Conservation (phyloP, 163 green algal genomes). For the Picocystis sp. region DNA sequence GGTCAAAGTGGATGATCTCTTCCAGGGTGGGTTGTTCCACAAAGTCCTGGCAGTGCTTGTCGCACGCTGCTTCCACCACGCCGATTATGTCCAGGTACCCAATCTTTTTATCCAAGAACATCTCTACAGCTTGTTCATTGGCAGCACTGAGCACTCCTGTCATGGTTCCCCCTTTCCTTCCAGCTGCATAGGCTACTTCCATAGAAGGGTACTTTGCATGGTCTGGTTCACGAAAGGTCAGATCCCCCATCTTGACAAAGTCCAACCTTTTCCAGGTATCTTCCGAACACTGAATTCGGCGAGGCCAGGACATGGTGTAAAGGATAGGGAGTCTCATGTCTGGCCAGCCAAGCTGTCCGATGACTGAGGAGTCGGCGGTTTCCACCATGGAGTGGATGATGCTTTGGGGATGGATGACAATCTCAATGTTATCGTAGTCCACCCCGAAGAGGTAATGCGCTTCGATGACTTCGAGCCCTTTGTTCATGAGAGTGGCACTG, state of each 20-base stretch:
- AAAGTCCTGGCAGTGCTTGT: conserved; percentile 60
- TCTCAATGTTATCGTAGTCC: conserved; percentile 94
- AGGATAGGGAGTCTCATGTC: conserved; percentile 98
- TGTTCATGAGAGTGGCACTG: conserved; percentile 98
- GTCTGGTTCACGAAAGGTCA: conserved; percentile 79
- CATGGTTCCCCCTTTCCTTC: conserved; percentile 83
- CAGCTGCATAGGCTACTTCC: conserved; percentile 83
- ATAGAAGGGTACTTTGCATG: conserved; percentile 88
- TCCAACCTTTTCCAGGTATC: conserved; percentile 88
- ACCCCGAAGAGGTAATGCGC: conserved; percentile 96
- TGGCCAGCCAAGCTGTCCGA: conserved; percentile 86
- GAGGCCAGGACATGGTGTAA: conserved; percentile 94
- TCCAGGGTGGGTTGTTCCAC: conserved; percentile 57
- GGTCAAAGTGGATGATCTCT: conserved; percentile 88
- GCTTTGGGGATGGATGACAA: conserved; percentile 96
- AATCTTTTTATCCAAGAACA: conserved; percentile 31
- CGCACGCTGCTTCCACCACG: conserved; percentile 75
- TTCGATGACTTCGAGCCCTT: conserved; percentile 93
- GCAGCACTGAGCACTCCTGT: conserved; percentile 89
- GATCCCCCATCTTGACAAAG: conserved; percentile 81
- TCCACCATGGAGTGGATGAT: conserved; percentile 99
- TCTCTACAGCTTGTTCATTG: conserved; percentile 65
- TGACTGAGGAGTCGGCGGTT: conserved; percentile 80
- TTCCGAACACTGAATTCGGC: conserved; percentile 66
- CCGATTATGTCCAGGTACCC: conserved; percentile 85